A percentile compares a stretch with the other conserved stretches of the same genome.
Evolutionary conservation across 345 rosid genomes (phyloP).

Genomic region (Brassica napus): DNA sequence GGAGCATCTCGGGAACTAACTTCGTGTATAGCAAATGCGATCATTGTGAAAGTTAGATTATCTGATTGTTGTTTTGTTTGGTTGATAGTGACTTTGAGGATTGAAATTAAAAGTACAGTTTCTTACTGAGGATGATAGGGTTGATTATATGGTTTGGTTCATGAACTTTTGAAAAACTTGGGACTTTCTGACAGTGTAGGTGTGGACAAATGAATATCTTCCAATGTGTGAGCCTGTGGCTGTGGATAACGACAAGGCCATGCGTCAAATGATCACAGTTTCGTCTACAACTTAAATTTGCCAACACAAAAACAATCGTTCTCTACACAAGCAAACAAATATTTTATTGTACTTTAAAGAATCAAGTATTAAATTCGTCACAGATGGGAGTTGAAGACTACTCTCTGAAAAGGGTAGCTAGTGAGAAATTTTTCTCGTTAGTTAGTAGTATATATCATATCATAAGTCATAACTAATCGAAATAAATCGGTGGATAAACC

Average conservation of each 20-base stretch:
- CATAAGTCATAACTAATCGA: conserved; percentile 17
- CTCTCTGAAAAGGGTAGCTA: not conserved
- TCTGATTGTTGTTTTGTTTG: conserved; percentile 15
- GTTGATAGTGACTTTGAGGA: not conserved
- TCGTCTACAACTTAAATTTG: no score
- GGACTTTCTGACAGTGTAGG: not conserved
- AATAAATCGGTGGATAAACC: conserved; percentile 27
- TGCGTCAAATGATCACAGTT: no score
- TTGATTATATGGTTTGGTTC: not conserved
- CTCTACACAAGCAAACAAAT: no score
- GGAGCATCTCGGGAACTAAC: conserved; percentile 32
- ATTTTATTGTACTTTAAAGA: no score
- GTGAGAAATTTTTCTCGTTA: not conserved
- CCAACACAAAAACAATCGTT: no score
- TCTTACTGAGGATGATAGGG: not conserved
- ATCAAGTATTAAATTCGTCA: not conserved
- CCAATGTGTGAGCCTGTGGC: not conserved
- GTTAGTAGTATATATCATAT: conserved; percentile 8
- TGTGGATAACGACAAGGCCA: not conserved
- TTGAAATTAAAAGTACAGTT: not conserved
- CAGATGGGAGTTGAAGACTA: not conserved
- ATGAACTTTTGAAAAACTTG: not conserved
- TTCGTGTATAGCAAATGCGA: conserved; percentile 35
- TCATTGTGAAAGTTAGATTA: conserved; percentile 31
- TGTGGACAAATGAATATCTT: not conserved